Conservation (phyloP, 2,329 filamentous ascomycete genomes). For the Ophidiomyces ophidiicola region DNA sequence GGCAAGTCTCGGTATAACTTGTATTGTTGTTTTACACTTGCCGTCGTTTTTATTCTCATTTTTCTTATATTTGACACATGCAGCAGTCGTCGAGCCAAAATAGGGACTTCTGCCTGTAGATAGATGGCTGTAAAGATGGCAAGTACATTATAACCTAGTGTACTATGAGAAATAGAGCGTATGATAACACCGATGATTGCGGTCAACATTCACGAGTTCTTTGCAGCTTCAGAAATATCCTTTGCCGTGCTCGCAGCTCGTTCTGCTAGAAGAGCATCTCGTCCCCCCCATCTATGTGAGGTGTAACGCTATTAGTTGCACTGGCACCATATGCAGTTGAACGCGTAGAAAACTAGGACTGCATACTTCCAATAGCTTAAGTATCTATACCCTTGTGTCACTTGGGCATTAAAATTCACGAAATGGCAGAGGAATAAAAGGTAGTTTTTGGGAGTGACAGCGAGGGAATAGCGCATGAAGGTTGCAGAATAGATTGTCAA, state of each 20-base stretch:
- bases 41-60: too few species aligned
- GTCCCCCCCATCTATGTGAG: conserved; percentile 30
- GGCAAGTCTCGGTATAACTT: too few species aligned
- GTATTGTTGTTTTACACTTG: too few species aligned
- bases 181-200: conserved; percentile 1
- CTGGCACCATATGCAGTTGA: too few species aligned
- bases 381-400: conserved; percentile 51
- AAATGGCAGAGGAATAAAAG: conserved; percentile 56
- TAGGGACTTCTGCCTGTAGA: too few species aligned
- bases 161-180: conserved; percentile 4
- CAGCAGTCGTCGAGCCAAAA: too few species aligned
- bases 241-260: conserved; percentile 21
- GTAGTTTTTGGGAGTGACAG: conserved; percentile 52
- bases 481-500: conserved; percentile 49
- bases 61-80: too few species aligned
- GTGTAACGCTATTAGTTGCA: not conserved
- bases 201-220: conserved; percentile 11
- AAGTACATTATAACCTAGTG: too few species aligned
- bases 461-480: conserved; percentile 56
- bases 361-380: conserved; percentile 47
- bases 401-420: conserved; percentile 51
- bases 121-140: too few species aligned
- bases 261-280: conserved; percentile 28
- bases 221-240: conserved; percentile 22
- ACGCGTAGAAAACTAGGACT: too few species aligned